These are phyloP conservation scores for Wickerhamiella australiensis DNA, from an alignment of 805 yeast species.

Conservation along the genomic window DNA sequence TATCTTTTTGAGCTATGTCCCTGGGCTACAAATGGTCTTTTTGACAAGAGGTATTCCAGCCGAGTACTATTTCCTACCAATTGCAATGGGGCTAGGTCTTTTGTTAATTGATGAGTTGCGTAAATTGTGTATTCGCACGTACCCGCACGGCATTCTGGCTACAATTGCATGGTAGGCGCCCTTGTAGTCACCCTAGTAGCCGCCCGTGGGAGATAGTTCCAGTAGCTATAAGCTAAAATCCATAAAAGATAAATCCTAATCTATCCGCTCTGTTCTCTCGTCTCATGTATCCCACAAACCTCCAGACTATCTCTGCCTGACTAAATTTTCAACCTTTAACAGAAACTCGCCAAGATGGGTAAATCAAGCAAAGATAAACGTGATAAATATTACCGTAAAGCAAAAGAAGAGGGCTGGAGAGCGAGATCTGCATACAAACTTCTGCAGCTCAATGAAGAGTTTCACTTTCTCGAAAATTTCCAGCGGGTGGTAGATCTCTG, in stretches of 20 bases:
- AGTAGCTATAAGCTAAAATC: too few relatives aligned
- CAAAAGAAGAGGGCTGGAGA: constrained; percentile 96
- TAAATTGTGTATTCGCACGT: constrained; percentile 30
- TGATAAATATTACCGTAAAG: constrained; percentile 73
- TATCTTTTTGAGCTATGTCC: constrained; percentile 35
- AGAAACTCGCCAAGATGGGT: constrained; percentile 47
- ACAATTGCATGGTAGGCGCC: constrained; percentile 34
- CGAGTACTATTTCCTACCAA: constrained; percentile 37
- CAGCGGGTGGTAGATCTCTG: constrained; percentile 87
- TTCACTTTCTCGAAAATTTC: constrained; percentile 60
- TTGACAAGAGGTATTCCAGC: constrained; percentile 34
- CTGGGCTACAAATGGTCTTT: constrained; percentile 31
- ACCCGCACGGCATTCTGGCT: constrained; percentile 33
- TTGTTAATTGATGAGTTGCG: constrained; percentile 35
- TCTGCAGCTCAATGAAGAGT: constrained; percentile 81
- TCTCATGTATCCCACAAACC: background rate
- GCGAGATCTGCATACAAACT: constrained; percentile 94
- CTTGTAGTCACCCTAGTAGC: too few relatives aligned
- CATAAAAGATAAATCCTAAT: too few relatives aligned
- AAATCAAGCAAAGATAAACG: constrained; percentile 90
- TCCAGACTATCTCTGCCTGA: background rate
- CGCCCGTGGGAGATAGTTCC: too few relatives aligned
- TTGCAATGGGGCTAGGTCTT: constrained; percentile 36
- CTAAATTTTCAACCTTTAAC: background rate
- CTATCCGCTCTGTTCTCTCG: too few relatives aligned